These are phyloP conservation scores for Alternaria consortialis DNA, from an alignment of 2,329 filamentous ascomycete genomes.

Conservation along the genomic window DNA sequence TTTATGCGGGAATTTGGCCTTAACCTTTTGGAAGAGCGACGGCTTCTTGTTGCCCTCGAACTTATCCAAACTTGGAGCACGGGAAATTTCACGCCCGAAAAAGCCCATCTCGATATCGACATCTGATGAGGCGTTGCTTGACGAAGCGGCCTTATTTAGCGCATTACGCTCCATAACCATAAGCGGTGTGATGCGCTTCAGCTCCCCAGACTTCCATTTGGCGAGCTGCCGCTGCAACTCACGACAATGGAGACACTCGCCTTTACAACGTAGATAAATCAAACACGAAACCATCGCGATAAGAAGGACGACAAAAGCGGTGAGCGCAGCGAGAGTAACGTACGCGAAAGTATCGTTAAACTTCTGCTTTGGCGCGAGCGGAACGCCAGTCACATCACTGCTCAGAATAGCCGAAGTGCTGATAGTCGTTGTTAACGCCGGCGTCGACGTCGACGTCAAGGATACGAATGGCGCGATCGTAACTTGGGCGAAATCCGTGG, in stretches of 20 bases:
- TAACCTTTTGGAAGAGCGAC: constrained; percentile 11
- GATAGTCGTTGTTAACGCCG: neutral
- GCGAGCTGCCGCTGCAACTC: constrained; percentile 7
- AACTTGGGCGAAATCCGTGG: neutral
- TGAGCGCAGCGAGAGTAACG: constrained; percentile 3
- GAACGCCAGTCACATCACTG: neutral
- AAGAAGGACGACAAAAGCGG: constrained; percentile 7
- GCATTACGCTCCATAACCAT: constrained; percentile 14
- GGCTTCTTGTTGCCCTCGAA: neutral
- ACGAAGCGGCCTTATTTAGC: neutral
- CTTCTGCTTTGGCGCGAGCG: neutral
- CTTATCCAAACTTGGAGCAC: neutral
- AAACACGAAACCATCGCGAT: constrained; percentile 7
- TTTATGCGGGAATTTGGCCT: neutral
- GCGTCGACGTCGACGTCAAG: neutral
- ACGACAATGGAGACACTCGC: constrained; percentile 16
- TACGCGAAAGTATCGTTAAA: constrained; percentile 13
- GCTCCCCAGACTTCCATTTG: constrained; percentile 20
- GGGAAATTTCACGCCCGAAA: neutral
- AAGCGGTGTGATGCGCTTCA: constrained; percentile 15
- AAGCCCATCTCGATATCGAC: constrained; percentile 10
- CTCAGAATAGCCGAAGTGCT: neutral
- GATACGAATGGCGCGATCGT: neutral
- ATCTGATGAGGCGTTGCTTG: neutral
- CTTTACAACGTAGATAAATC: constrained; percentile 14